These are phyloP conservation scores for Balamuthia mandrillaris DNA, from an alignment of 208 protist genomes.

Conservation along the genomic window DNA sequence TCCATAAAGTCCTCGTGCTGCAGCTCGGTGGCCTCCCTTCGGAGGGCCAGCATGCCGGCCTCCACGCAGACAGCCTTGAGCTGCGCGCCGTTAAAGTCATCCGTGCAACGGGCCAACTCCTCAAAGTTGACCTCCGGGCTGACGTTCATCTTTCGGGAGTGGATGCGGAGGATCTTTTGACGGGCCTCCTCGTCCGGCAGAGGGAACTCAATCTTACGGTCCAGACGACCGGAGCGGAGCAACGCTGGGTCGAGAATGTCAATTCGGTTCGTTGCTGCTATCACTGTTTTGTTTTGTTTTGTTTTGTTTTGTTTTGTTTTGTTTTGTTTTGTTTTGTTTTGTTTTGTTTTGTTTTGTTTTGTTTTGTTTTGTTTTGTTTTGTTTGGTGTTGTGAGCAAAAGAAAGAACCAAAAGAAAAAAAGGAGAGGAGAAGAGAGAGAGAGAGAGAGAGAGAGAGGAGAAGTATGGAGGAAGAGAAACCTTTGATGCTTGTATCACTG, in stretches of 20 bases:
- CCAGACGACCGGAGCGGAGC: conserved; percentile 96
- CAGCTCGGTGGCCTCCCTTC: conserved; percentile 72
- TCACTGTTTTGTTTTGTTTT: no score
- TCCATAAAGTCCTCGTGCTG: conserved; percentile 99
- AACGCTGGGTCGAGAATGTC: conserved; percentile 99
- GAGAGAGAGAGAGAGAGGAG: no score
- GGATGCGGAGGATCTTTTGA: conserved; percentile 97
- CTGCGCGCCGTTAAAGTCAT: conserved; percentile 99
- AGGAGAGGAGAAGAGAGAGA: no score
- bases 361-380: no score
- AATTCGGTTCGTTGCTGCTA: conserved; percentile 99
- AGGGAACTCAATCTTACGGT: conserved; percentile 99
- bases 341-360: no score
- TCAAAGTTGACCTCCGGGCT: conserved; percentile 95
- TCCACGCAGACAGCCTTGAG: conserved; percentile 99
- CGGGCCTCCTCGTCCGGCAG: conserved; percentile 97
- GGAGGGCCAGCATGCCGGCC: conserved; percentile 99
- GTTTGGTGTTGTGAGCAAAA: no score
- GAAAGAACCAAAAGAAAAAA: no score
- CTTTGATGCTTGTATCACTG: conserved; percentile 94
- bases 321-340: no score
- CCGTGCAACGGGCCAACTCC: conserved; percentile 96
- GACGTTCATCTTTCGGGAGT: conserved; percentile 98
- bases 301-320: no score
- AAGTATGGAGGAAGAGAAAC: no score